phyloP scores from a whole-genome alignment of 495 filamentous ascomycete genomes.

The Penicillium salamii region DNA sequence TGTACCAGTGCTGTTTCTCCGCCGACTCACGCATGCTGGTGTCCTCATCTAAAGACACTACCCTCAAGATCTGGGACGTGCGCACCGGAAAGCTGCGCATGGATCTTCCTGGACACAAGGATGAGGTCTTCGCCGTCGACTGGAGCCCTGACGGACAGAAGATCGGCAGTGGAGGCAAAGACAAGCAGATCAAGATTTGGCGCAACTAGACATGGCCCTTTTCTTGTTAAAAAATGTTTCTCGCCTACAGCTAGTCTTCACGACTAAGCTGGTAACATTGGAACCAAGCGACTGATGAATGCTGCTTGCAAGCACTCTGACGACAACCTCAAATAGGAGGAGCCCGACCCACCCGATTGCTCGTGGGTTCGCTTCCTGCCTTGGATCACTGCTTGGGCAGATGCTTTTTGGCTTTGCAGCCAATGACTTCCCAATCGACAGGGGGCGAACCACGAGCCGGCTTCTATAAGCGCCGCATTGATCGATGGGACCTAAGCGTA shows the following conservation, averaged over 20 bases:
- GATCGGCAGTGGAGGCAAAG: conserved; percentile 87
- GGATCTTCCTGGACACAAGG: conserved; percentile 91
- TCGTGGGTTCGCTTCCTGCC: not conserved
- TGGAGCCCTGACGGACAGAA: conserved; percentile 85
- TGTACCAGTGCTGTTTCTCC: conserved; percentile 88
- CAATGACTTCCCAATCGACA: too few species aligned
- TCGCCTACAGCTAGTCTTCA: not conserved
- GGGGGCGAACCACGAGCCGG: not conserved
- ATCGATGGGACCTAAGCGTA: not conserved
- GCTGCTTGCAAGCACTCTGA: not conserved
- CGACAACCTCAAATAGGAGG: not conserved
- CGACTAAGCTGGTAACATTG: not conserved
- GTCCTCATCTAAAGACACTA: conserved; percentile 86
- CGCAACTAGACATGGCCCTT: conserved; percentile 50
- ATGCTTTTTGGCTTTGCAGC: not conserved
- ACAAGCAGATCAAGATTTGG: conserved; percentile 88
- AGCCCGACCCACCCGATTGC: not conserved
- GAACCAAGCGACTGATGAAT: not conserved
- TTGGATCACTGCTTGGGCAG: not conserved
- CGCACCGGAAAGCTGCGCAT: conserved; percentile 75
- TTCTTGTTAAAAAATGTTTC: conserved; percentile 1
- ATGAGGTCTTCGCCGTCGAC: conserved; percentile 92
- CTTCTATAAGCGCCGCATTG: not conserved
- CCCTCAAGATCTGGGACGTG: conserved; percentile 91
- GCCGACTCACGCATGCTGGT: conserved; percentile 84